Evolutionary conservation across 73 alveolate genomes (phyloP).

Genomic region (Paramecium sonneborni): DNA sequence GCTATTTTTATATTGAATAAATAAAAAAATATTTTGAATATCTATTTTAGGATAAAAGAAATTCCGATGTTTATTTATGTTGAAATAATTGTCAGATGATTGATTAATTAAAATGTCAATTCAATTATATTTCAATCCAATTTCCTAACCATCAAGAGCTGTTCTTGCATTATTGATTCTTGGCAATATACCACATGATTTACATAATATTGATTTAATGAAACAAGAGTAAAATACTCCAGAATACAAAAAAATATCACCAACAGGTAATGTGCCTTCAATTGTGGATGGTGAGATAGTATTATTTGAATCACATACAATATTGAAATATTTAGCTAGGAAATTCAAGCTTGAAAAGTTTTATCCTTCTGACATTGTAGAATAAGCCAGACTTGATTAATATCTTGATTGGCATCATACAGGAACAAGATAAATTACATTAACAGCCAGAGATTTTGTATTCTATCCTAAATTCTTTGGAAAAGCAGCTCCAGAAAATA

Average conservation of each 20-base stretch:
- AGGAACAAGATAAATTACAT: conserved; percentile 21
- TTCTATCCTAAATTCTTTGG: conserved; percentile 6
- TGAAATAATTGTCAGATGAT: background rate
- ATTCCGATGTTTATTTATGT: background rate
- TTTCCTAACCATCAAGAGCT: conserved; percentile 53
- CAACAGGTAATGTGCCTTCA: conserved; percentile 20
- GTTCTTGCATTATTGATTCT: background rate
- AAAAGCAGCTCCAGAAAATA: conserved; percentile 45
- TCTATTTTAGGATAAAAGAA: background rate
- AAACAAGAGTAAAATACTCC: background rate
- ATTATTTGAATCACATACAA: conserved; percentile 17
- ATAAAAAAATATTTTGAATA: too few relatives aligned
- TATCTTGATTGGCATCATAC: conserved; percentile 54
- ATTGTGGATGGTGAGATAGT: conserved; percentile 15
- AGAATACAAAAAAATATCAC: conserved; percentile 28
- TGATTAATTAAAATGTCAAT: conserved; percentile 9
- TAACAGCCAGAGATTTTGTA: conserved; percentile 17
- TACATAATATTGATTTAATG: conserved; percentile 15
- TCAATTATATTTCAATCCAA: background rate
- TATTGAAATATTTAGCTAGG: conserved; percentile 2
- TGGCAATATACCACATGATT: background rate
- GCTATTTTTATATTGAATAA: too few relatives aligned
- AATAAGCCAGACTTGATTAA: background rate
- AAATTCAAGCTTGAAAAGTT: background rate
- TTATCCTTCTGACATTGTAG: background rate